Conservation (phyloP, 257 asterid genomes). For the Capsicum rhomboideum region DNA sequence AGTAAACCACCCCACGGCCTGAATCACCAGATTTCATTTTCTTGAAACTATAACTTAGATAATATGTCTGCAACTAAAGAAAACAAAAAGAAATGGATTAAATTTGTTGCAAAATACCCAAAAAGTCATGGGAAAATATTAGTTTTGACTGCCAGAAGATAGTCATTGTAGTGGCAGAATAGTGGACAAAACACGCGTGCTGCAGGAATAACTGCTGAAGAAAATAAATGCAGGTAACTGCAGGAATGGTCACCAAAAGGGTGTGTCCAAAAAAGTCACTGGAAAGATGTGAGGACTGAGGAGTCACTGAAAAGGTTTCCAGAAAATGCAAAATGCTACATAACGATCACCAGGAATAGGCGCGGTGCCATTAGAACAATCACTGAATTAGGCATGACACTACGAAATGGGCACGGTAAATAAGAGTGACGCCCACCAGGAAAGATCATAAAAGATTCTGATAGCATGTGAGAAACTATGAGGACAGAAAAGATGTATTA, state of each 20-base stretch:
- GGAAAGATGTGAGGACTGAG: not conserved
- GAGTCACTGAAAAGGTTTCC: not conserved
- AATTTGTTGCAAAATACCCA: not conserved
- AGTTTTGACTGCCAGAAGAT: not conserved
- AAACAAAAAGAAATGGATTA: not conserved
- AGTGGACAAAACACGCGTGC: not conserved
- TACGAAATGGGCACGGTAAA: not conserved
- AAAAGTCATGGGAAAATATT: not conserved
- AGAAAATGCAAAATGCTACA: not conserved
- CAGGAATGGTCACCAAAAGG: not conserved
- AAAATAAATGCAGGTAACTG: not conserved
- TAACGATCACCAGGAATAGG: not conserved
- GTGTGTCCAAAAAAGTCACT: not conserved
- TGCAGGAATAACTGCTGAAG: not conserved
- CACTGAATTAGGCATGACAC: not conserved
- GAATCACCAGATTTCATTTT: not conserved
- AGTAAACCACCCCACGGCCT: not conserved
- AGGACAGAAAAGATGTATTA: not conserved
- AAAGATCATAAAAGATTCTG: not conserved
- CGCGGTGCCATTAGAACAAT: not conserved
- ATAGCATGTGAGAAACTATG: not conserved
- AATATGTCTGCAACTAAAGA: not conserved
- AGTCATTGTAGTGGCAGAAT: not conserved
- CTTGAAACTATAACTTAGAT: not conserved
- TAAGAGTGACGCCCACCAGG: not conserved